Evolutionary conservation across 495 filamentous ascomycete species (phyloP).

Genomic region (Talaromyces adpressus): DNA sequence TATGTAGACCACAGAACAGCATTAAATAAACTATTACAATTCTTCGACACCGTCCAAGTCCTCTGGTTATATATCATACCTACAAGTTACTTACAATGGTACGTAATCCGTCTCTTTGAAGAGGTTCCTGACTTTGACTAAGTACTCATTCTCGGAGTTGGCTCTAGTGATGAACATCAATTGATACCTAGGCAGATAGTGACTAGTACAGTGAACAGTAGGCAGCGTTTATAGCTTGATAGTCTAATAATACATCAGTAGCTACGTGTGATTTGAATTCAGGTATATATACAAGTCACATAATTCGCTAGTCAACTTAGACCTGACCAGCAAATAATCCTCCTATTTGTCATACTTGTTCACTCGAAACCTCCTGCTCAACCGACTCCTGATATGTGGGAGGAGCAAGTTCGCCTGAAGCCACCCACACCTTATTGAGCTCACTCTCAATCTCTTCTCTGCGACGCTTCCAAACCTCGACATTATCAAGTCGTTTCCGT

Average conservation of each 20-base stretch:
- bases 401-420: constrained; percentile 32
- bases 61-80: no score
- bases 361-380: background rate
- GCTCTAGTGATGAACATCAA: no score
- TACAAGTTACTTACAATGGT: no score
- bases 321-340: background rate
- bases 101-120: no score
- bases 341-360: background rate
- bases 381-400: constrained; percentile 24
- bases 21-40: no score
- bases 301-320: background rate
- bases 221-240: background rate
- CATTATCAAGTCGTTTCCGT: constrained; percentile 67
- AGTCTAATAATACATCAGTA: background rate
- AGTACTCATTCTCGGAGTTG: no score
- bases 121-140: no score
- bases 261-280: background rate
- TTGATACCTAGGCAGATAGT: no score
- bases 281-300: background rate
- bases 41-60: no score
- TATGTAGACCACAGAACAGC: no score
- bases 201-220: no score
- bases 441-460: constrained; percentile 69
- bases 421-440: constrained; percentile 54
- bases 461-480: constrained; percentile 75